Percentiles rank a stretch among this genome's conserved stretches.
These are phyloP conservation scores for Jackrogersella multiformis DNA, from an alignment of 495 filamentous ascomycete genomes.

Conservation along the genomic window DNA sequence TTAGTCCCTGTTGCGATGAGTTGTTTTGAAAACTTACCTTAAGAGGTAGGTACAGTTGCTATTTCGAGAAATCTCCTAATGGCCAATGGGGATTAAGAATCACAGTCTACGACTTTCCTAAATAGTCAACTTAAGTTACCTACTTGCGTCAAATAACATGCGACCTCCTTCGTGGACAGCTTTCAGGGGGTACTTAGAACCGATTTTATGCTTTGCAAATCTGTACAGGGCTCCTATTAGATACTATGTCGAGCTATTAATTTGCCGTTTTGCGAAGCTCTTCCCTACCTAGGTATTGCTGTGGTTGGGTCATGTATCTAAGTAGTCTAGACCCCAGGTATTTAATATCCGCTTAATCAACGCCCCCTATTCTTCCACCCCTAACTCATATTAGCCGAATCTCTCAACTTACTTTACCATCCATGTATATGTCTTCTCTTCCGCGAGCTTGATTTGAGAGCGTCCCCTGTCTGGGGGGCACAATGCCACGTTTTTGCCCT, in stretches of 20 bases:
- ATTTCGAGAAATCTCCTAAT: not conserved
- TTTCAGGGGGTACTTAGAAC: not conserved
- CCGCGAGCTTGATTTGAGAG: constrained; percentile 20
- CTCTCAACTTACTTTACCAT: constrained; percentile 7
- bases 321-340: constrained; percentile 33
- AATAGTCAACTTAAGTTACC: constrained; percentile 6
- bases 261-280: constrained; percentile 20
- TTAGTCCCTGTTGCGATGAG: too few species aligned
- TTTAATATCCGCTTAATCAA: constrained; percentile 44
- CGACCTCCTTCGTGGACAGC: not conserved
- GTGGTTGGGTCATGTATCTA: not conserved
- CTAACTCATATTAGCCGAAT: constrained; percentile 37
- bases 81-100: constrained; percentile 2
- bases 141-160: not conserved
- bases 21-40: too few species aligned
- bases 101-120: not conserved
- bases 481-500: constrained; percentile 31
- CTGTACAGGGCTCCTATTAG: not conserved
- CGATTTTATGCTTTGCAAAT: not conserved
- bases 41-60: too few species aligned
- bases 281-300: not conserved
- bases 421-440: constrained; percentile 10
- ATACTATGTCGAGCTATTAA: not conserved
- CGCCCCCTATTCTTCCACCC: constrained; percentile 28
- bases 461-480: not conserved